A percentile compares a stretch with the other conserved stretches of the same genome.
phyloP scores from a whole-genome alignment of 129 eudicot species.

The Centaurea solstitialis region DNA sequence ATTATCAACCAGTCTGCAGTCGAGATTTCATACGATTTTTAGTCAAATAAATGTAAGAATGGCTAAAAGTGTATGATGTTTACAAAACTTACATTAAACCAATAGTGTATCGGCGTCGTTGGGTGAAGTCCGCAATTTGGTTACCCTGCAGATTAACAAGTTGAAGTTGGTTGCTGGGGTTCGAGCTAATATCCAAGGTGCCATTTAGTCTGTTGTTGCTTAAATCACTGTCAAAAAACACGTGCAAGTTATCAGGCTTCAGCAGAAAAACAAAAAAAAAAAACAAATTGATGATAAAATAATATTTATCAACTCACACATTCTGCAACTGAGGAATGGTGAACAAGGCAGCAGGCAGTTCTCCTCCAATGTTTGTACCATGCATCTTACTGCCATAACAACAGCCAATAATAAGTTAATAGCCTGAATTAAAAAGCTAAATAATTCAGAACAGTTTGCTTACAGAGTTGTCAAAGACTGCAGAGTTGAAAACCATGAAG shows the following conservation, averaged over 20 bases:
- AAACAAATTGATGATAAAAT: not conserved
- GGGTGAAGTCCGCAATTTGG: conserved; percentile 15
- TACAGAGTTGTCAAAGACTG: conserved; percentile 49
- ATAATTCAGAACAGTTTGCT: conserved; percentile 8
- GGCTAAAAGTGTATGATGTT: not conserved
- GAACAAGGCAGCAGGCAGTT: conserved; percentile 53
- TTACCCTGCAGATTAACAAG: conserved; percentile 66
- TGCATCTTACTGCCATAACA: conserved; percentile 41
- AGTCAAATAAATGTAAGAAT: not conserved
- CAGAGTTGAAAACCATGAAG: conserved; percentile 48
- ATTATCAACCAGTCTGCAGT: conserved; percentile 49
- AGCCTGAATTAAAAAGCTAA: not conserved
- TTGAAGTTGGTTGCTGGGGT: conserved; percentile 55
- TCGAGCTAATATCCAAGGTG: conserved; percentile 52
- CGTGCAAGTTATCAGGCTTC: conserved; percentile 28
- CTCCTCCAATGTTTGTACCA: conserved; percentile 56
- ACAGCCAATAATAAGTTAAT: not conserved
- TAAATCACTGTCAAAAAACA: conserved; percentile 26
- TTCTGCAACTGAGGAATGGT: conserved; percentile 56
- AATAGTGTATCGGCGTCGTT: conserved; percentile 4
- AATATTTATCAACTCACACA: conserved; percentile 46
- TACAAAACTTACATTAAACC: conserved; percentile 22
- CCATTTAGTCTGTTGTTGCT: conserved; percentile 61
- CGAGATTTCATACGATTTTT: not conserved
- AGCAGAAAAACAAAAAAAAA: conserved; percentile 8